These are phyloP conservation scores for Calonectria montana DNA, from an alignment of 2,329 filamentous ascomycete genomes.

Conservation along the genomic window DNA sequence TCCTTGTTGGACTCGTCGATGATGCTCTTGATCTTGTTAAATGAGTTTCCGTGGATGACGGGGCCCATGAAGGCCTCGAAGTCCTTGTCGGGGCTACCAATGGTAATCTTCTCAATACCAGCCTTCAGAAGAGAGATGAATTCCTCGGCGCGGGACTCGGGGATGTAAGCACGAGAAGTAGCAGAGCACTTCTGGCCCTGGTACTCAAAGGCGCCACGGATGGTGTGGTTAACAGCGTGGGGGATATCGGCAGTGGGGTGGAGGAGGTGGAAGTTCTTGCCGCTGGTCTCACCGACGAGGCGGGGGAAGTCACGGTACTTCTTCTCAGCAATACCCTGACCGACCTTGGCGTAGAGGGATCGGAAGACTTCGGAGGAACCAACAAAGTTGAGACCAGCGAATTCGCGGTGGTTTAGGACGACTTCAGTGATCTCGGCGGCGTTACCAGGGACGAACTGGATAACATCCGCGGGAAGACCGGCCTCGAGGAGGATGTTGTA, in stretches of 20 bases:
- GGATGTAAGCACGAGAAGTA: slow-evolving; percentile 82
- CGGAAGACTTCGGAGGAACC: slow-evolving; percentile 94
- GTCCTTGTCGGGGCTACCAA: slow-evolving; percentile 76
- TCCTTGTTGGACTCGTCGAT: slow-evolving; percentile 86
- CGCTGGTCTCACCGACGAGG: slow-evolving; percentile 90
- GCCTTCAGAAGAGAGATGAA: slow-evolving; percentile 74
- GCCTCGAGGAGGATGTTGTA: slow-evolving; percentile 93
- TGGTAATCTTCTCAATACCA: slow-evolving; percentile 75
- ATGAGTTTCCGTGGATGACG: slow-evolving; percentile 84
- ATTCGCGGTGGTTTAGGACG: slow-evolving; percentile 80
- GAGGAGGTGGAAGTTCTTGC: slow-evolving; percentile 92
- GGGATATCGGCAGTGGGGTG: slow-evolving; percentile 81
- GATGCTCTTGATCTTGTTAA: slow-evolving; percentile 80
- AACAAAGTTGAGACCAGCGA: slow-evolving; percentile 94
- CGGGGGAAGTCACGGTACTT: slow-evolving; percentile 87
- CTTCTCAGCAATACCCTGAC: slow-evolving; percentile 81
- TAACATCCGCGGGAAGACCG: slow-evolving; percentile 86
- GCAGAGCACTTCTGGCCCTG: slow-evolving; percentile 94
- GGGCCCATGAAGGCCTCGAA: slow-evolving; percentile 83
- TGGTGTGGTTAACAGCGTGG: slow-evolving; percentile 85
- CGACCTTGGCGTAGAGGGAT: slow-evolving; percentile 86
- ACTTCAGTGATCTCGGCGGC: slow-evolving; percentile 84
- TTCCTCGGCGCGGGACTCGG: slow-evolving; percentile 78
- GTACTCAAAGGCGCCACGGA: slow-evolving; percentile 89
- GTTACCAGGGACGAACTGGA: slow-evolving; percentile 93